Percentiles rank a stretch among this genome's conserved stretches.
These are phyloP conservation scores for Eucalyptus globulus DNA, from an alignment of 345 rosid species.

Conservation along the genomic window DNA sequence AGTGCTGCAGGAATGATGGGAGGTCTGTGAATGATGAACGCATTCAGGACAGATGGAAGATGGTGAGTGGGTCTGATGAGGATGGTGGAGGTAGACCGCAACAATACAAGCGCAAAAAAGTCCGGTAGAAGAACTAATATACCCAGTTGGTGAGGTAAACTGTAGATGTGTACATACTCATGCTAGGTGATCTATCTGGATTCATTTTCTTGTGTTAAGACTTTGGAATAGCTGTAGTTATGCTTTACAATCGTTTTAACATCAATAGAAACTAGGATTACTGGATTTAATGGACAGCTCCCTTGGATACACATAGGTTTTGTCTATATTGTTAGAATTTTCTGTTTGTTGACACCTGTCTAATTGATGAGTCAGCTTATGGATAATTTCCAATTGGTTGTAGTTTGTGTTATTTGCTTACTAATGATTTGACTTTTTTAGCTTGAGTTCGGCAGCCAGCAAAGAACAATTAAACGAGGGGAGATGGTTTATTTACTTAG, in stretches of 20 bases:
- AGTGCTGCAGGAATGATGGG: not conserved
- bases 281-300: not conserved
- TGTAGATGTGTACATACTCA: not conserved
- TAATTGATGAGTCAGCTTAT: not conserved
- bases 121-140: not conserved
- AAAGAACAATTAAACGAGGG: not conserved
- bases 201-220: not conserved
- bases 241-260: not conserved
- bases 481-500: not conserved
- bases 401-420: not conserved
- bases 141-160: not conserved
- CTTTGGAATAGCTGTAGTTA: not conserved
- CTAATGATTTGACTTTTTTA: not conserved
- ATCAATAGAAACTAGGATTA: not conserved
- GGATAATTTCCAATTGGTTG: not conserved
- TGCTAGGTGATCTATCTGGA: not conserved
- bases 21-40: not conserved
- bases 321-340: not conserved
- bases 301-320: not conserved
- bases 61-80: slow-evolving; percentile 10
- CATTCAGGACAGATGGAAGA: slow-evolving; percentile 27
- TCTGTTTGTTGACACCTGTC: not conserved
- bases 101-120: slow-evolving; percentile 4
- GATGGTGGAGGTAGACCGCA: not conserved
- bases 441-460: not conserved